Evolutionary conservation across 331 rosid genomes (phyloP).

Genomic region (Dryas integrifolia): DNA sequence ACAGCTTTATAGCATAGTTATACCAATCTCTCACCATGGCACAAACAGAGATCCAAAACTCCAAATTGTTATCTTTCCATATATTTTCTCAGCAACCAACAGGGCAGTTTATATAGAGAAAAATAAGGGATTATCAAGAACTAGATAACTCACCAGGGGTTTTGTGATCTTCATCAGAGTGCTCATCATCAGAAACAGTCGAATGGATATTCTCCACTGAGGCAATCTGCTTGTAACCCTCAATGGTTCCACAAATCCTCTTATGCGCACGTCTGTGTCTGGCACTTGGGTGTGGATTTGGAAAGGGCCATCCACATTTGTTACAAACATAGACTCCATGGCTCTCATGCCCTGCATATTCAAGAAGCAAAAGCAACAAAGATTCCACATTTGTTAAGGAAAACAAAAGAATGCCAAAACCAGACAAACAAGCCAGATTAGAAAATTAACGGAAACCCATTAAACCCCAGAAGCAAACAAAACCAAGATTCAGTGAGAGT

Average conservation of each 20-base stretch:
- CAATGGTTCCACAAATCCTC: slow-evolving; percentile 84
- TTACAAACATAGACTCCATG: slow-evolving; percentile 61
- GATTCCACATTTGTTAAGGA: no score
- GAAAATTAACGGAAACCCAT: background rate
- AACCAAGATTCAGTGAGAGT: background rate
- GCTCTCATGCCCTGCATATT: slow-evolving; percentile 47
- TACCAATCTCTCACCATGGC: background rate
- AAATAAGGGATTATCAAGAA: background rate
- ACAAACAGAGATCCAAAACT: background rate
- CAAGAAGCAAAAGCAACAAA: slow-evolving; percentile 14
- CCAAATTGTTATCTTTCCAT: background rate
- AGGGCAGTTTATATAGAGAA: background rate
- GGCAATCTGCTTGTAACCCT: slow-evolving; percentile 52
- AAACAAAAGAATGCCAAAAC: slow-evolving; percentile 7
- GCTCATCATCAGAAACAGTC: slow-evolving; percentile 57
- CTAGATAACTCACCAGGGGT: slow-evolving; percentile 38
- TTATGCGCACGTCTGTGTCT: slow-evolving; percentile 79
- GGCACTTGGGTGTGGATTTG: slow-evolving; percentile 88
- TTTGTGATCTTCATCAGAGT: slow-evolving; percentile 49
- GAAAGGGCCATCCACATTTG: slow-evolving; percentile 86
- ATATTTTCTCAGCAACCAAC: slow-evolving; percentile 7
- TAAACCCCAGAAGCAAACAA: slow-evolving; percentile 3
- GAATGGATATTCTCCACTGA: slow-evolving; percentile 35
- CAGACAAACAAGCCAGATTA: slow-evolving; percentile 10
- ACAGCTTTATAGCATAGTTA: background rate